Percentiles rank a stretch among this genome's conserved stretches.
Evolutionary conservation across 2,329 filamentous ascomycete species (phyloP).

Genomic region (Fusarium piperis): DNA sequence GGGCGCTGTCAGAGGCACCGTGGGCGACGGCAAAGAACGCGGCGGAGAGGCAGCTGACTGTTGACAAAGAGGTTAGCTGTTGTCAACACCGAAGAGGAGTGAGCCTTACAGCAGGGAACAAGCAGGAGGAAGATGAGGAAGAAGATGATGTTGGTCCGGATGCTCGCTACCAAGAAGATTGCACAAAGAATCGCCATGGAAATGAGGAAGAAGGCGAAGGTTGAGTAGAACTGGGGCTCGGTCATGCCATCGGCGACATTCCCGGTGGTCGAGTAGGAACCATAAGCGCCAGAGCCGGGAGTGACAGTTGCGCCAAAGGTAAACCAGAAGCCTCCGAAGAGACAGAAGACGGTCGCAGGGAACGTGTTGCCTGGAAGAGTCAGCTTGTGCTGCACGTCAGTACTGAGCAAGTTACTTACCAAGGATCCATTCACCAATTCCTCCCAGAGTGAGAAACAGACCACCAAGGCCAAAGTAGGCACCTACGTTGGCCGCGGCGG

Average conservation of each 20-base stretch:
- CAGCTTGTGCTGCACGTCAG: background rate
- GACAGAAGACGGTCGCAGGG: conserved; percentile 61
- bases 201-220: conserved; percentile 67
- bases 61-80: background rate
- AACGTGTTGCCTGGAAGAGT: conserved; percentile 58
- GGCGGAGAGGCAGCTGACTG: conserved; percentile 43
- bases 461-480: conserved; percentile 58
- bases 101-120: conserved; percentile 46
- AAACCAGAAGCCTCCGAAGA: conserved; percentile 62
- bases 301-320: conserved; percentile 59
- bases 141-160: conserved; percentile 73
- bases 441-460: conserved; percentile 56
- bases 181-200: conserved; percentile 69
- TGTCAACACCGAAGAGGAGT: rapidly evolving
- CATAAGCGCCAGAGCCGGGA: conserved; percentile 58
- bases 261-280: conserved; percentile 46
- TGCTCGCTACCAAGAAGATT: conserved; percentile 69
- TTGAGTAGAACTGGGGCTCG: conserved; percentile 57
- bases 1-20: conserved; percentile 21
- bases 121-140: conserved; percentile 69
- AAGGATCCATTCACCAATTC: conserved; percentile 60
- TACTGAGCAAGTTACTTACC: conserved; percentile 36
- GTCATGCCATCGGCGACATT: conserved; percentile 49
- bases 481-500: conserved; percentile 47
- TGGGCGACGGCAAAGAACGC: conserved; percentile 43